Base-by-base conservation (phyloP, 2,329 filamentous ascomycete genomes). In the Ophiostoma ips region DNA sequence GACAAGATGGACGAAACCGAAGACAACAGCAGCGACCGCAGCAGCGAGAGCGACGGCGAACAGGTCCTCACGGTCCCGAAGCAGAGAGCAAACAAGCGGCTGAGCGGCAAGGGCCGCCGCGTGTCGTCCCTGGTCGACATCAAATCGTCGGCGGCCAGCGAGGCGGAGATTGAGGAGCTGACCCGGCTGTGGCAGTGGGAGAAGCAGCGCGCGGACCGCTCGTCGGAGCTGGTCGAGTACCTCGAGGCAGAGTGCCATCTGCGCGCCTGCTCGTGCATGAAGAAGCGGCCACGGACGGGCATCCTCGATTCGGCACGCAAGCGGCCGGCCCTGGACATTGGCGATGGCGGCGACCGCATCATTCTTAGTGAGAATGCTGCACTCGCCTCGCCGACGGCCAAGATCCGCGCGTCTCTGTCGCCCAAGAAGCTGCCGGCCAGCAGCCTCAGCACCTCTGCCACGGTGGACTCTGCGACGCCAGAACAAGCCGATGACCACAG, bases 191-290 rank as follows among this genome's bases (percentile, higher is more conserved):
- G 75, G 59, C 67, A 72, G 51, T 79, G 75, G 73, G 76, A 66
- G 63, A 68, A 75, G 66, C 74, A 77, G 60, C 71, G 81, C 50
- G 81, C 83, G 10, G 73, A 83, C 54, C 75, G 82, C 8, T 82
- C 84, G 0, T 71, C 83, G 55, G 84, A 87, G 53, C 77, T 84
- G 59, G 71, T 87, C 45, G 82, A 88, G 31, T 89, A 87, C 63
- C 70, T 89, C 61, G 77, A 85, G 60, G 75, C 83, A 50, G 84
- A 90, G 62, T 87, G 83, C 62, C 72, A 78, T 46, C 73, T 88
- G 55, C 72, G 75, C 44, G 79, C 75, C 63, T 87, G 83, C 66
- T 68, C 74, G 1, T 83, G 80, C 60, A 73, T 68, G 53, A 73
- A 68, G 55, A 59, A 62, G 36, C 62, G 63, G 15, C 59, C 61